Base-by-base conservation (phyloP, 305 asterid genomes). In the Fraxinus angustifolia region DNA sequence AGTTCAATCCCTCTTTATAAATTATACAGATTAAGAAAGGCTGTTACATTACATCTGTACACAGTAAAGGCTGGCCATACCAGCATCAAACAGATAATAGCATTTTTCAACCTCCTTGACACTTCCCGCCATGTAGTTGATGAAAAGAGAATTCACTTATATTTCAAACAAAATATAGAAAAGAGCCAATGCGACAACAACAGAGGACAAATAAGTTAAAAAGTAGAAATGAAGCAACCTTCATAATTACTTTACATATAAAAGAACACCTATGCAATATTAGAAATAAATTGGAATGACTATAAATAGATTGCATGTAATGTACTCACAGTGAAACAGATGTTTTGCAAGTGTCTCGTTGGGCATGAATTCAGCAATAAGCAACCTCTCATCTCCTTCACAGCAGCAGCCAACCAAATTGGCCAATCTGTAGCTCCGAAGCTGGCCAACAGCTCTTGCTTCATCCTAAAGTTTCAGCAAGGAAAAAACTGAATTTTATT, bases 361-460 rank as follows among this genome's bases (percentile, higher is more conserved):
- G 82, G 97, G 96, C 98, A 94, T 94, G 85, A 94, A 94, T 85
- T 94, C 97, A 60, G 98, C 93, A 78, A 94, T 88, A 77, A 94
- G 93, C 87, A 94, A 86, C 90, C 98, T 93, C 85, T 94, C 98
- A 48, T 93, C 98, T 76, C 98, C 98, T 85, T 94, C 98, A 70
- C 92, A 90, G 90, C 98, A 93, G 89, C 98, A 93, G 79, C 98
- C 98, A 56, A 94, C 91, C 83, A 94, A 87, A 87, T 94, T 94
- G 21, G 94, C 96, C 90, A 94, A 80, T 85, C 92, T 88, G 30
- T 83, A 67, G 87, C 90, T 94, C 82, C 98, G 90, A 76, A 94
- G 97, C 86, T 88, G 97, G 81, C 98, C 98, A 85, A 94, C 98
- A 76, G 94, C 85, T 86, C 84, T 91, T 76, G 98, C 98, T 87